These are phyloP conservation scores for Pelargonium nanum DNA, from an alignment of 345 rosid genomes.

Conservation along the genomic window DNA sequence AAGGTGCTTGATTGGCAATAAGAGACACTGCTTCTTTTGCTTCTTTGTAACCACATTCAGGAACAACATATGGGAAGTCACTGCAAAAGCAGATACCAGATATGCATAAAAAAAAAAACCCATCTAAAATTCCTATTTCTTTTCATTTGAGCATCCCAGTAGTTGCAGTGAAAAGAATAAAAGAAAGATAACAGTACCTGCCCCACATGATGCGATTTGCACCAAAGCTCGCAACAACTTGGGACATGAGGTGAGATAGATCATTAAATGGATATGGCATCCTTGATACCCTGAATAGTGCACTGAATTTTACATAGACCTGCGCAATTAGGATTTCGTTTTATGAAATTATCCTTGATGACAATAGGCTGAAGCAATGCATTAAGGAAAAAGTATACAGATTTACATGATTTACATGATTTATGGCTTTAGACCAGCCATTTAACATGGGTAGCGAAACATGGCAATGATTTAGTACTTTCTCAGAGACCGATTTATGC, in stretches of 20 bases:
- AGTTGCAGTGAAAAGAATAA: background rate
- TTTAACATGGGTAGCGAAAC: no score
- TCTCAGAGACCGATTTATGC: no score
- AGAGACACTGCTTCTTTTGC: conserved; percentile 55
- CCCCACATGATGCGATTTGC: conserved; percentile 90
- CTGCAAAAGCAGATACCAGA: conserved; percentile 24
- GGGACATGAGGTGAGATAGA: conserved; percentile 43
- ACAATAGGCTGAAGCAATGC: no score
- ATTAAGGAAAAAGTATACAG: no score
- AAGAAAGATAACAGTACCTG: conserved; percentile 29
- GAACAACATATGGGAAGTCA: conserved; percentile 78
- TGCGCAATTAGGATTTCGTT: conserved; percentile 23
- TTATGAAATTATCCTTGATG: no score
- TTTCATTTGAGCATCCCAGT: no score
- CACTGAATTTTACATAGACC: conserved; percentile 85
- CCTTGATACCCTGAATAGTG: conserved; percentile 77
- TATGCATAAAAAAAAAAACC: background rate
- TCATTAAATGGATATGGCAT: conserved; percentile 54
- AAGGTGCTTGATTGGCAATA: conserved; percentile 36
- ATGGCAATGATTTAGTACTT: no score
- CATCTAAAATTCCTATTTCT: background rate
- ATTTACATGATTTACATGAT: no score
- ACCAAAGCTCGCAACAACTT: conserved; percentile 53
- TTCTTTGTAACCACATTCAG: conserved; percentile 73
- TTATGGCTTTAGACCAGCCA: no score